Percentiles rank a stretch among this genome's conserved stretches.
Conservation (phyloP, 352 stramenopile genomes). For the Blastocystis sp. region DNA sequence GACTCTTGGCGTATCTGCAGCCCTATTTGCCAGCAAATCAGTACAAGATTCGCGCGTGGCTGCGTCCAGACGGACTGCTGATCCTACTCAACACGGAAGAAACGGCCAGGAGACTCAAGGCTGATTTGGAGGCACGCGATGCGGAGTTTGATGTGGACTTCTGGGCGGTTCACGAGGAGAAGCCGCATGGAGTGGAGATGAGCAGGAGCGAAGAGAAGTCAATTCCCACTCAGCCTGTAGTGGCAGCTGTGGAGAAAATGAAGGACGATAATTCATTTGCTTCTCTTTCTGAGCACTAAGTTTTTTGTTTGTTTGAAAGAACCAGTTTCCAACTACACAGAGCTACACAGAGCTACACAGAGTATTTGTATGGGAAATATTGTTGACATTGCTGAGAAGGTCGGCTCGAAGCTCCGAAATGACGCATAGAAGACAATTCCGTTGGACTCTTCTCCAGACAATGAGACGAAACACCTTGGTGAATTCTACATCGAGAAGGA, state of each 20-base stretch:
- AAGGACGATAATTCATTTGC: not conserved
- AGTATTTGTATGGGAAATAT: slow-evolving; percentile 20
- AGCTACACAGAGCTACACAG: too few species aligned
- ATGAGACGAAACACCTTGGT: not conserved
- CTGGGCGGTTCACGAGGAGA: slow-evolving; percentile 28
- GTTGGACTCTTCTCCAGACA: not conserved
- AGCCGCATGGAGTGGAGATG: not conserved
- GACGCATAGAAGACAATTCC: not conserved
- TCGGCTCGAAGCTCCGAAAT: not conserved
- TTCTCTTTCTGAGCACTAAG: not conserved
- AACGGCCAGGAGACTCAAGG: slow-evolving; percentile 37
- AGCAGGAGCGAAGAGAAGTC: not conserved
- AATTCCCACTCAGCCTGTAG: not conserved
- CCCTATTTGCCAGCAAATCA: slow-evolving; percentile 29
- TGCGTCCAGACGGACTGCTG: slow-evolving; percentile 24
- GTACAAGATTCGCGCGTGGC: slow-evolving; percentile 51
- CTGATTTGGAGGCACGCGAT: slow-evolving; percentile 37
- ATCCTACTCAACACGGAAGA: slow-evolving; percentile 46
- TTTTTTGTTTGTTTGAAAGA: slow-evolving; percentile 2
- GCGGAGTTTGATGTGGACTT: slow-evolving; percentile 50
- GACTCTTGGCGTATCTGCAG: slow-evolving; percentile 22
- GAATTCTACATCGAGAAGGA: slow-evolving; percentile 7
- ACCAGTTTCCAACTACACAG: not conserved
- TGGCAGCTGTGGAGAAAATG: slow-evolving; percentile 1
- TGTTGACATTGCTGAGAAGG: not conserved